A percentile compares a stretch with the other conserved stretches of the same genome.
phyloP scores from a whole-genome alignment of 345 rosid genomes.

The Sisymbrium altissimum region DNA sequence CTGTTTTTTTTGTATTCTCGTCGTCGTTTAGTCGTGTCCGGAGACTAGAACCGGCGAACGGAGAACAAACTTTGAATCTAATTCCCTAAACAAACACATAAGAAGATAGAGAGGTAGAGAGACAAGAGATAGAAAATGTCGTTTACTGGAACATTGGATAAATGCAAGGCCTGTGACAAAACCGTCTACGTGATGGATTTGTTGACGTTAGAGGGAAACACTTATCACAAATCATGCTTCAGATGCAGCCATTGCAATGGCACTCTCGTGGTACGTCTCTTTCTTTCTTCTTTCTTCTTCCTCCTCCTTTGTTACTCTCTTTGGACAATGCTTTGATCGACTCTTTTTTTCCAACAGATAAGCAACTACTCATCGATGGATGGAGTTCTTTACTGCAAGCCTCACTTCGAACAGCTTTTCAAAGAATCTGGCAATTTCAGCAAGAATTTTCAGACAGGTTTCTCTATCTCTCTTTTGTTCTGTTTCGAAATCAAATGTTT shows the following conservation, averaged over 20 bases:
- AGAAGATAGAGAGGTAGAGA: neutral
- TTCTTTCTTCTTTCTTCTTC: neutral
- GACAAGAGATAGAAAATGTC: constrained; percentile 39
- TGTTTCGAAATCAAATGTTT: neutral
- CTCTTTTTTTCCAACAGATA: constrained; percentile 49
- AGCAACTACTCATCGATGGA: constrained; percentile 96
- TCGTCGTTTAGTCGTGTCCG: constrained; percentile 23
- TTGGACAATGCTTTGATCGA: neutral
- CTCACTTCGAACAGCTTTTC: constrained; percentile 95
- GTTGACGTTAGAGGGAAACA: constrained; percentile 78
- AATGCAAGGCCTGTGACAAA: constrained; percentile 96
- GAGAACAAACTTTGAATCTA: neutral
- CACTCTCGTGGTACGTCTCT: constrained; percentile 65
- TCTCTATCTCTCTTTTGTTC: neutral
- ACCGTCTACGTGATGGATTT: constrained; percentile 89
- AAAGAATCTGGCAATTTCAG: constrained; percentile 93
- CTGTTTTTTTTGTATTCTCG: constrained; percentile 17
- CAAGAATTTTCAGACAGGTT: constrained; percentile 54
- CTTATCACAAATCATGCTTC: constrained; percentile 90
- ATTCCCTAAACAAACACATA: neutral
- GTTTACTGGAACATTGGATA: constrained; percentile 96
- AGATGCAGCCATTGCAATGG: constrained; percentile 96
- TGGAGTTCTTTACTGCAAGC: constrained; percentile 90
- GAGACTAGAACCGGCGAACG: constrained; percentile 6
- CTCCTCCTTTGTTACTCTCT: neutral